These are phyloP conservation scores for Euryodendron excelsum DNA, from an alignment of 148 eudicot species.

Conservation along the genomic window DNA sequence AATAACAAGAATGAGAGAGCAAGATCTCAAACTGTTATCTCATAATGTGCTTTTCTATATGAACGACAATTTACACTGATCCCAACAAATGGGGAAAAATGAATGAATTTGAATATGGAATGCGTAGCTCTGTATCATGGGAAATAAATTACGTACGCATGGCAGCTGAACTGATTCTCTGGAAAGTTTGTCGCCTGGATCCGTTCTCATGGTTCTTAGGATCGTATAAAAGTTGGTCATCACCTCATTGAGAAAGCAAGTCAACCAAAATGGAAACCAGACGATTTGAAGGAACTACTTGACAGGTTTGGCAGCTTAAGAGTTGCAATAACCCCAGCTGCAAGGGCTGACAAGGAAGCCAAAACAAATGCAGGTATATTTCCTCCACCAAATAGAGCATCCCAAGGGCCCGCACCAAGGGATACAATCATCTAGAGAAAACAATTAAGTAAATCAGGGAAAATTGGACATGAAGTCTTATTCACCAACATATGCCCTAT, in stretches of 20 bases:
- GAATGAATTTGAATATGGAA: constrained; percentile 24
- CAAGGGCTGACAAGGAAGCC: constrained; percentile 76
- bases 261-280: constrained; percentile 92
- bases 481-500: neutral
- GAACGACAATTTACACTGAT: constrained; percentile 6
- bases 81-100: constrained; percentile 24
- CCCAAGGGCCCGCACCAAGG: constrained; percentile 99
- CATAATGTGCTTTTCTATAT: neutral
- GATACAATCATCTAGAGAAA: constrained; percentile 74
- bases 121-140: neutral
- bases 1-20: neutral
- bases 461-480: neutral
- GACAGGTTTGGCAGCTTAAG: constrained; percentile 75
- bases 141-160: neutral
- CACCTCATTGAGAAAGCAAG: constrained; percentile 10
- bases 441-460: neutral
- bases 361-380: constrained; percentile 86
- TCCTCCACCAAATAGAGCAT: constrained; percentile 94
- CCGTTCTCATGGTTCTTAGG: constrained; percentile 18
- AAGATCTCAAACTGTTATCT: neutral
- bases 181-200: neutral
- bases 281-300: constrained; percentile 49
- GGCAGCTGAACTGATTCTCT: neutral
- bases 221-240: constrained; percentile 15
- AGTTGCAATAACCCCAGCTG: constrained; percentile 72